Evolutionary conservation across 1,284 basidiomycete species (phyloP).

Genomic region (Nidula niveotomentosa): DNA sequence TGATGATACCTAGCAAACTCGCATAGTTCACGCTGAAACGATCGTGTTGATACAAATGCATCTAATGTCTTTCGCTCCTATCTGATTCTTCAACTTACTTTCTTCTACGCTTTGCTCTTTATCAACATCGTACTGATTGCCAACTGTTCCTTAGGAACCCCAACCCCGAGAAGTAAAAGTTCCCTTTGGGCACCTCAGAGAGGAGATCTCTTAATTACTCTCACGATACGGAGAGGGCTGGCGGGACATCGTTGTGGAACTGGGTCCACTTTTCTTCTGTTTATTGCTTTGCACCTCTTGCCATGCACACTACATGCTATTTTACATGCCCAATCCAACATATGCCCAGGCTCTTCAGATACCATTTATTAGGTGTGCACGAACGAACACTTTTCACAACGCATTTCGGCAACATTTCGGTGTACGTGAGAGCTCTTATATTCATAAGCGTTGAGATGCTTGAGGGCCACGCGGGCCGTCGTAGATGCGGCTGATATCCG

Average conservation of each 20-base stretch:
- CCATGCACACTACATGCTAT: background rate
- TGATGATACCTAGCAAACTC: conserved; percentile 68
- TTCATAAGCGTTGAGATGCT: no score
- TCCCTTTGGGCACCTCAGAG: background rate
- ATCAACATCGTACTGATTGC: conserved; percentile 21
- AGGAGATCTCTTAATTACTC: background rate
- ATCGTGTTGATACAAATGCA: conserved; percentile 77
- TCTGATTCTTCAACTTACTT: conserved; percentile 54
- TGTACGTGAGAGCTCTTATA: no score
- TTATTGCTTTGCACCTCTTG: background rate
- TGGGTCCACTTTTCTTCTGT: background rate
- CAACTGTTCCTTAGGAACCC: conserved; percentile 58
- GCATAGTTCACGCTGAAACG: conserved; percentile 94
- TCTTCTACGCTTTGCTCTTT: conserved; percentile 6
- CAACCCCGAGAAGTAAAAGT: conserved; percentile 77
- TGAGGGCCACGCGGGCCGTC: no score
- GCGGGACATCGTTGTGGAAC: background rate
- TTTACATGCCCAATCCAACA: background rate
- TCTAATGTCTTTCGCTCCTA: conserved; percentile 92
- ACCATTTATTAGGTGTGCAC: no score
- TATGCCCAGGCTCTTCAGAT: background rate
- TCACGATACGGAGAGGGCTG: background rate
- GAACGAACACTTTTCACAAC: no score
- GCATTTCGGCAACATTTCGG: no score
- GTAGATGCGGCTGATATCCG: no score